Evolutionary conservation across 2,329 filamentous ascomycete genomes (phyloP), one percentile per base, ranked within the genome.

Genomic region (Boeremia exigua): DNA sequence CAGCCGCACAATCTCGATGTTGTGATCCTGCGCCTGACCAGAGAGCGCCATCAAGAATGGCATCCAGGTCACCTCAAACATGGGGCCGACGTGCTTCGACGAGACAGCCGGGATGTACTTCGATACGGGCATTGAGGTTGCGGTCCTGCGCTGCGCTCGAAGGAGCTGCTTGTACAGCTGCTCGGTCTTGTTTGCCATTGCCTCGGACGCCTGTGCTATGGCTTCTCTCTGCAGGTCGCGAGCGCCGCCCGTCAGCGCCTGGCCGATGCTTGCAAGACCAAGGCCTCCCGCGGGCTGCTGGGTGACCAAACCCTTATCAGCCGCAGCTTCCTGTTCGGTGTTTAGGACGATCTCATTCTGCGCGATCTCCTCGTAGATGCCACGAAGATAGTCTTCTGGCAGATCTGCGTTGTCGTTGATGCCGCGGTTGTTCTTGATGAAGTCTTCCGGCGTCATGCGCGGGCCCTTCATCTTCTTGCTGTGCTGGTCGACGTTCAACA

Each of bases 21-120:
- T 97, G 65, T 96, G 91, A 71, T 96, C 93, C 67, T 98, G 95
- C 73, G 95, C 93, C 65, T 96, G 91, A 46, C 91, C 93, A 1
- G 94, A 97, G 25, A 99, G 83, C 0, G 93, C 93, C 5, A 94
- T 98, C 69, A 99, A 89, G 75, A 97, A 96, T 9, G 94, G 96
- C 94, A 98, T 99, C 95, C 95, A 99, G 0, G 92, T 96, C 23
- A 96, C 92, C 68, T 96, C 93, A 71, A 99, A 98, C 95, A 99
- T 99, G 0, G 95, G 92, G 0, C 95, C 95, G 45, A 97, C 90
- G 74, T 99, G 95, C 67, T 92, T 94, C 73, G 92, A 93, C 0
- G 93, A 98, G 1, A 92, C 95, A 3, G 95, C 95, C 1, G 92
- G 90, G 50, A 99, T 96, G 75, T 95, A 99, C 54, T 80, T 87